These are phyloP conservation scores for Mycena floridula DNA, from an alignment of 768 basidiomycete genomes.

Conservation along the genomic window DNA sequence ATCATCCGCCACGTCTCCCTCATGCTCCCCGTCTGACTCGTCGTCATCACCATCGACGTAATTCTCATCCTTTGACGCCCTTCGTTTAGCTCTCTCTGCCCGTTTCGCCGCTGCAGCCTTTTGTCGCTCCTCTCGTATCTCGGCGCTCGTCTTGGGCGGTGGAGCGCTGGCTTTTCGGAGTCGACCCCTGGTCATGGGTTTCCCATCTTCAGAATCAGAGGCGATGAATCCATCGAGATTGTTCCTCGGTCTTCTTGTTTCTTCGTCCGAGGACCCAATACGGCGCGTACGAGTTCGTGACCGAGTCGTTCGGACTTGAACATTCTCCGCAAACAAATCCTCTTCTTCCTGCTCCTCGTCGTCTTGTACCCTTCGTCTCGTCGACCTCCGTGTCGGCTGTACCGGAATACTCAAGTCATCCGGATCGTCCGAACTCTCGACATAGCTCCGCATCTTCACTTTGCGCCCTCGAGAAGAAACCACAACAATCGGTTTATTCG, in stretches of 20 bases:
- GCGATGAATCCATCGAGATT: conserved; percentile 31
- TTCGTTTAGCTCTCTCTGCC: not conserved
- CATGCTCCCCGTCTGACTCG: conserved; percentile 48
- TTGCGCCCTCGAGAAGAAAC: conserved; percentile 34
- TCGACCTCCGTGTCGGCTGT: too few species aligned
- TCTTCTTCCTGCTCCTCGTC: conserved; percentile 10
- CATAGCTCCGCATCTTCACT: conserved; percentile 31
- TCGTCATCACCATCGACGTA: conserved; percentile 42
- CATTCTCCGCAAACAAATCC: conserved; percentile 5
- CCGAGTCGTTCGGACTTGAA: conserved; percentile 2
- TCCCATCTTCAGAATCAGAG: conserved; percentile 40
- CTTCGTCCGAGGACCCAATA: not conserved
- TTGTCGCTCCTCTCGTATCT: conserved; percentile 5
- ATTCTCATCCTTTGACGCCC: conserved; percentile 35
- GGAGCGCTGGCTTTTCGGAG: not conserved
- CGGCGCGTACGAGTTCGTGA: not conserved
- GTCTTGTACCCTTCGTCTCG: too few species aligned
- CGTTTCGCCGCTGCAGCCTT: conserved; percentile 11
- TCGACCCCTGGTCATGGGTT: conserved; percentile 18
- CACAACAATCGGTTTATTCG: conserved; percentile 13
- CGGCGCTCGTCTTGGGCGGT: conserved; percentile 1
- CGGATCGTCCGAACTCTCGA: conserved; percentile 27
- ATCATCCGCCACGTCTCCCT: conserved; percentile 50
- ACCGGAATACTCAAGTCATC: conserved; percentile 15
- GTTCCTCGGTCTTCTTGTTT: conserved; percentile 9